phyloP scores from a whole-genome alignment of 306 rosid species.

The Albizia julibrissin region DNA sequence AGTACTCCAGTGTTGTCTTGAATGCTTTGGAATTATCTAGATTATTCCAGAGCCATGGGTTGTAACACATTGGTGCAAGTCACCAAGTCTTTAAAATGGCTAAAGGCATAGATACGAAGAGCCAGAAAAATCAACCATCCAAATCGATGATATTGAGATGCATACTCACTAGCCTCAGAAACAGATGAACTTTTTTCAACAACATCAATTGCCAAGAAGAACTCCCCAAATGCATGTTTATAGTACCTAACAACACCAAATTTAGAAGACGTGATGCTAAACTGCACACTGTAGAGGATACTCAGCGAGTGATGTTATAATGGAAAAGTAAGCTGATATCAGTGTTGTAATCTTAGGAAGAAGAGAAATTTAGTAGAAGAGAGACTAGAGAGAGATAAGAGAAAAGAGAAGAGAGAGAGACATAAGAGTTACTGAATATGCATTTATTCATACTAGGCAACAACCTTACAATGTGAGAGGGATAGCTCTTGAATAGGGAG shows the following conservation, averaged over 20 bases:
- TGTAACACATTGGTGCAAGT: slow-evolving; percentile 89
- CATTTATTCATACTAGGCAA: too few species aligned
- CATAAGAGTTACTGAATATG: too few species aligned
- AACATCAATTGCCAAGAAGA: slow-evolving; percentile 69
- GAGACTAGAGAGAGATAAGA: too few species aligned
- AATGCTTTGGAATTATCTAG: too few species aligned
- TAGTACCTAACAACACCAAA: slow-evolving; percentile 64
- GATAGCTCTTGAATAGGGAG: too few species aligned
- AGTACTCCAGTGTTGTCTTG: too few species aligned
- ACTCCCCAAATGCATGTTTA: slow-evolving; percentile 77
- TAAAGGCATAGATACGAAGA: slow-evolving; percentile 85
- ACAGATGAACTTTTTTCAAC: slow-evolving; percentile 45
- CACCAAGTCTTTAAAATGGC: slow-evolving; percentile 87
- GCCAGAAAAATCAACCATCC: slow-evolving; percentile 99
- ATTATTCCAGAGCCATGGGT: too few species aligned
- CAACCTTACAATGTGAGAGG: too few species aligned
- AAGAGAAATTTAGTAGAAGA: too few species aligned
- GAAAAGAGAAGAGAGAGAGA: too few species aligned
- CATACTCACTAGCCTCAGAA: slow-evolving; percentile 33
- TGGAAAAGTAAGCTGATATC: too few species aligned
- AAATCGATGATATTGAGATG: slow-evolving; percentile 86
- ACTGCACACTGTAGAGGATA: background rate
- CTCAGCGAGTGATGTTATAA: slow-evolving; percentile 11
- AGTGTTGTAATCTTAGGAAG: too few species aligned
- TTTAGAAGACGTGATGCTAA: slow-evolving; percentile 13